Percentiles rank a stretch among this genome's conserved stretches.
Conservation (phyloP, 2,329 filamentous ascomycete genomes). For the Epicoccum sorghinum region DNA sequence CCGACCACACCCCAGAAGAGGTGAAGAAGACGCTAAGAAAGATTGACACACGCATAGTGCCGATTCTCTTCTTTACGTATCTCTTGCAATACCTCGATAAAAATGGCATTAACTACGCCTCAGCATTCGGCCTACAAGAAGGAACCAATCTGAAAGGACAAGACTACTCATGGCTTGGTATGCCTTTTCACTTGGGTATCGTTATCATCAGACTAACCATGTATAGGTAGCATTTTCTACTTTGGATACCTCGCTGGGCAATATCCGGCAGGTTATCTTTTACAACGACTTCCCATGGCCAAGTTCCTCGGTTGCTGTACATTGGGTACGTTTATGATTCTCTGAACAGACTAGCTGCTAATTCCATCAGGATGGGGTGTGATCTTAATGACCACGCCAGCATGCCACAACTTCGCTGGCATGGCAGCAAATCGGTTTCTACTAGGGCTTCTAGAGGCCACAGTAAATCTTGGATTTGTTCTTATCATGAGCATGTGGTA, state of each 20-base stretch:
- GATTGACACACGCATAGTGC: constrained; percentile 38
- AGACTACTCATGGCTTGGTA: constrained; percentile 28
- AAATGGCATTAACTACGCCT: constrained; percentile 59
- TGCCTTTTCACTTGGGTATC: neutral
- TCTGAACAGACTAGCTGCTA: neutral
- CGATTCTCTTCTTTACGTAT: constrained; percentile 44
- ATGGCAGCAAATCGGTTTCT: constrained; percentile 54
- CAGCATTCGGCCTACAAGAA: constrained; percentile 56
- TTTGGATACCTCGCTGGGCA: constrained; percentile 57
- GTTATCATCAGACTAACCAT: neutral
- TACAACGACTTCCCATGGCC: constrained; percentile 55
- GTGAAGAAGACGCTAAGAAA: constrained; percentile 39
- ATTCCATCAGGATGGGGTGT: constrained; percentile 45
- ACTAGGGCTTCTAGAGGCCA: constrained; percentile 59
- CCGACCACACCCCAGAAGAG: constrained; percentile 29
- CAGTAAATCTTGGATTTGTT: constrained; percentile 61
- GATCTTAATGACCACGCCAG: constrained; percentile 51
- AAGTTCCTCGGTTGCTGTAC: constrained; percentile 54
- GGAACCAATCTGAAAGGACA: constrained; percentile 52
- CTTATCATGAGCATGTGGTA: constrained; percentile 71
- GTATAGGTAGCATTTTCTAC: constrained; percentile 54
- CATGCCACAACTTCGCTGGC: constrained; percentile 49
- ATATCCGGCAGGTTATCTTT: constrained; percentile 51
- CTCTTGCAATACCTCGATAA: constrained; percentile 53
- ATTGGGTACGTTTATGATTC: constrained; percentile 29